These are phyloP conservation scores for Echinosophora koreensis DNA, from an alignment of 306 rosid genomes.

Conservation along the genomic window DNA sequence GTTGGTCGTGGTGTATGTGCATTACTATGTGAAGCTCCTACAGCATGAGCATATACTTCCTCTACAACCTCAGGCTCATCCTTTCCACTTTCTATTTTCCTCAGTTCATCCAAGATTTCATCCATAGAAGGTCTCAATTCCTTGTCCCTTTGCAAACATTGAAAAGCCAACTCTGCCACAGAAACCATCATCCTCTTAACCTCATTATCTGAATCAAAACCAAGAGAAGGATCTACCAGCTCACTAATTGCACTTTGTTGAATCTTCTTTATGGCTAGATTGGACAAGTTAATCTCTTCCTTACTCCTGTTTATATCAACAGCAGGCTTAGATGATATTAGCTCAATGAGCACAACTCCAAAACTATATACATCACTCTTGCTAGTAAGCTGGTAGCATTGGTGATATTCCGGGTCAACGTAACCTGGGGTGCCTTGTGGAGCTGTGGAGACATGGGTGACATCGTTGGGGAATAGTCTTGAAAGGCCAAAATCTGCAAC, in stretches of 20 bases:
- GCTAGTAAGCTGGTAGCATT: constrained; percentile 42
- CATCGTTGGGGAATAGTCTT: constrained; percentile 43
- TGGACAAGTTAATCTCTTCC: constrained; percentile 74
- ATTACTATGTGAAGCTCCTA: constrained; percentile 23
- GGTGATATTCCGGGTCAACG: constrained; percentile 52
- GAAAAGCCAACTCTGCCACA: constrained; percentile 80
- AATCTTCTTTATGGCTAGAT: constrained; percentile 68
- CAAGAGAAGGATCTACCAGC: constrained; percentile 65
- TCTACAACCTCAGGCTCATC: constrained; percentile 40
- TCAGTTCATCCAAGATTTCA: constrained; percentile 63
- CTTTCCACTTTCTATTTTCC: constrained; percentile 57
- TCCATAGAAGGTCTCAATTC: constrained; percentile 83
- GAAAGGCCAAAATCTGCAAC: constrained; percentile 60
- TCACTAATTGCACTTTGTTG: constrained; percentile 58
- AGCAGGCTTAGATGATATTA: constrained; percentile 77
- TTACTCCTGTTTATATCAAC: constrained; percentile 65
- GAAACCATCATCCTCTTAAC: constrained; percentile 58
- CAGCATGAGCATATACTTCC: constrained; percentile 31
- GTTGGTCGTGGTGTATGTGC: constrained; percentile 33
- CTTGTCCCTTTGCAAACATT: constrained; percentile 73
- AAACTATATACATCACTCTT: constrained; percentile 62
- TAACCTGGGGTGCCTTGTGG: constrained; percentile 59
- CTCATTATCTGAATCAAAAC: constrained; percentile 58
- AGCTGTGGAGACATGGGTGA: constrained; percentile 53
- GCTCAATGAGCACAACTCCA: constrained; percentile 60